Conservation (phyloP, 345 rosid species). For the Ceriops tagal region DNA sequence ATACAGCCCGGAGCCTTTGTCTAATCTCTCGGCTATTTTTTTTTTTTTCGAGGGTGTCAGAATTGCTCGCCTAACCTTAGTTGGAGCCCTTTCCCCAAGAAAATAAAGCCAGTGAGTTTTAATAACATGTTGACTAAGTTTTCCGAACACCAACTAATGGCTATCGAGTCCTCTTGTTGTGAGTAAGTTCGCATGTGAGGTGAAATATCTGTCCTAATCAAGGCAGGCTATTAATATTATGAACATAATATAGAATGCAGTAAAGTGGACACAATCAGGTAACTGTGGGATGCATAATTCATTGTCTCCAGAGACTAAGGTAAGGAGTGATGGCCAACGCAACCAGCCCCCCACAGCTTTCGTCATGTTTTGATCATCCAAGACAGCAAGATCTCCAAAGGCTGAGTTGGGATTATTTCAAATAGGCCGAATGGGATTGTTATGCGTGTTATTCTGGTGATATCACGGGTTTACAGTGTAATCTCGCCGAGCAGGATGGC, state of each 20-base stretch:
- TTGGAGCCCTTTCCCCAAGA: not conserved
- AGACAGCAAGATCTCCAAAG: constrained; percentile 10
- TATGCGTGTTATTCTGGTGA: constrained; percentile 21
- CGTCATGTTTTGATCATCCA: not conserved
- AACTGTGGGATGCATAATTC: constrained; percentile 12
- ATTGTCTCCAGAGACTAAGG: constrained; percentile 20
- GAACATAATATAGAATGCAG: no score
- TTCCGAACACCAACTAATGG: not conserved
- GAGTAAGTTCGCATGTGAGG: not conserved
- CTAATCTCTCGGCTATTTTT: no score
- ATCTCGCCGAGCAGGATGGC: not conserved
- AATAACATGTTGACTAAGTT: not conserved
- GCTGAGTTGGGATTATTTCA: constrained; percentile 9
- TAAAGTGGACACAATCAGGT: not conserved
- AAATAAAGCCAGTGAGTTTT: not conserved
- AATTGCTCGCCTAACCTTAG: not conserved
- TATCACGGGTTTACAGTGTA: not conserved
- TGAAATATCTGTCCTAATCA: not conserved
- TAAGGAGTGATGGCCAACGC: constrained; percentile 24
- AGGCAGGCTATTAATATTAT: not conserved
- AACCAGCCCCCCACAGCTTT: constrained; percentile 28
- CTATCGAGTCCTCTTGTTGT: not conserved
- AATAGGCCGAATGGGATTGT: constrained; percentile 5
- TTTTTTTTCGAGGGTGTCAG: no score
- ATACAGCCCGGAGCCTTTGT: no score